phyloP scores from a whole-genome alignment of 805 yeast species.

The Myxozyma kluyveri region DNA sequence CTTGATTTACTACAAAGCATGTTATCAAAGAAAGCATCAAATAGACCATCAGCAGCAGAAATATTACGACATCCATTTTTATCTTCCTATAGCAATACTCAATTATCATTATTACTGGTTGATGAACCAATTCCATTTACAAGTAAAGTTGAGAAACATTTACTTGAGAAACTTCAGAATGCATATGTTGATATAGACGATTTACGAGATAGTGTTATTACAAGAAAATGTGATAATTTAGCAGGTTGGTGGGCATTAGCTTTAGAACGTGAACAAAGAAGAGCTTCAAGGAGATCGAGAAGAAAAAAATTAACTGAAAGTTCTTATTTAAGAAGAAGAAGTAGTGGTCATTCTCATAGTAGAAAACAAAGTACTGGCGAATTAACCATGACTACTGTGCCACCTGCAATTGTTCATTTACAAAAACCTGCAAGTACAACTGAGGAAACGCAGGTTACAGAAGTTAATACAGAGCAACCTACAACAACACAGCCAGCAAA shows the following conservation, averaged over 20 bases:
- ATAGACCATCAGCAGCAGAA: slow-evolving; percentile 57
- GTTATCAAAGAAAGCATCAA: slow-evolving; percentile 62
- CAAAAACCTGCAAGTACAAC: slow-evolving; percentile 1
- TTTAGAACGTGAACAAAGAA: slow-evolving; percentile 43
- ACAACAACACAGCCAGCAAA: no score
- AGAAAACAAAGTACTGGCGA: slow-evolving; percentile 5
- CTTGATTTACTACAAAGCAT: slow-evolving; percentile 51
- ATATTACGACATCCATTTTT: slow-evolving; percentile 51
- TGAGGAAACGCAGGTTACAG: neutral
- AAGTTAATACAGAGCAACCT: no score
- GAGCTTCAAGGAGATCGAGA: slow-evolving; percentile 5
- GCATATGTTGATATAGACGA: slow-evolving; percentile 63
- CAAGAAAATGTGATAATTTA: slow-evolving; percentile 64
- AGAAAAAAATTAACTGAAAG: slow-evolving; percentile 2
- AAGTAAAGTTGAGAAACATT: slow-evolving; percentile 58
- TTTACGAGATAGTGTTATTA: slow-evolving; percentile 55
- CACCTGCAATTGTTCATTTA: no score
- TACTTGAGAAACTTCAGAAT: slow-evolving; percentile 58
- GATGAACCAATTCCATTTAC: slow-evolving; percentile 49
- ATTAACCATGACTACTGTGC: neutral
- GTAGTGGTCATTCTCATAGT: slow-evolving; percentile 2
- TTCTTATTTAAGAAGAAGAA: neutral
- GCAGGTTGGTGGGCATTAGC: slow-evolving; percentile 73
- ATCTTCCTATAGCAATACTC: slow-evolving; percentile 25
- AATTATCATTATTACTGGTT: slow-evolving; percentile 44